Evolutionary conservation across 2,329 filamentous ascomycete species (phyloP), one percentile per base, ranked within the genome.

Genomic region (Periconia sp.): DNA sequence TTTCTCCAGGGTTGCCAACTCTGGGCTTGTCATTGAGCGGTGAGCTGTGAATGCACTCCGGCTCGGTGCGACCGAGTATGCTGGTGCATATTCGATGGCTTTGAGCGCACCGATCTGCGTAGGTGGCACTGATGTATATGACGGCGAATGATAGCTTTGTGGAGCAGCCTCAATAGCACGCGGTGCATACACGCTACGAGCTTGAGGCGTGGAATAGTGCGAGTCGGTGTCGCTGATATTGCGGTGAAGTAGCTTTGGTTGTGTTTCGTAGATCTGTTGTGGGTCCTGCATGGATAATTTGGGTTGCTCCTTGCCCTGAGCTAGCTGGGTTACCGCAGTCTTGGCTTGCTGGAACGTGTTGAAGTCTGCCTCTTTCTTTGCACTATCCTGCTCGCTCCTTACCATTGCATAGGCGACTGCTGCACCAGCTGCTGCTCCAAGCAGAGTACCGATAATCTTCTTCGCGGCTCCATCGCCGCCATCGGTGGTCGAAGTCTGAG

Each of bases 391-490:
- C 51, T 87, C 84, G 46, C 78, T 78, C 53, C 81, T 84, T 51
- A 84, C 78, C 74, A 90, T 85, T 16, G 83, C 84, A 69, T 94
- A 95, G 8, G 88, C 86, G 28, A 88, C 75, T 8, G 86, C 87
- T 24, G 86, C 88, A 26, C 87, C 88, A 13, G 88, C 88, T 12
- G 88, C 89, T 22, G 87, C 88, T 30, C 89, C 89, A 35, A 95
- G 78, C 9, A 95, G 75, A 6, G 88, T 87, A 6, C 89, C 88
- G 32, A 94, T 78, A 29, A 92, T 78, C 15, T 83, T 81, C 54
- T 85, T 85, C 28, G 82, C 77, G 36, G 76, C 78, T 26, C 81
- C 71, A 4, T 80, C 70, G 33, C 76, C 65, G 34, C 45, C 51
- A 32, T 66, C 67, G 13, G 56, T 51, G 29, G 61, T 49, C 18